Base-by-base conservation (phyloP, 2,329 filamentous ascomycete species). In the Ustilaginoidea virens region DNA sequence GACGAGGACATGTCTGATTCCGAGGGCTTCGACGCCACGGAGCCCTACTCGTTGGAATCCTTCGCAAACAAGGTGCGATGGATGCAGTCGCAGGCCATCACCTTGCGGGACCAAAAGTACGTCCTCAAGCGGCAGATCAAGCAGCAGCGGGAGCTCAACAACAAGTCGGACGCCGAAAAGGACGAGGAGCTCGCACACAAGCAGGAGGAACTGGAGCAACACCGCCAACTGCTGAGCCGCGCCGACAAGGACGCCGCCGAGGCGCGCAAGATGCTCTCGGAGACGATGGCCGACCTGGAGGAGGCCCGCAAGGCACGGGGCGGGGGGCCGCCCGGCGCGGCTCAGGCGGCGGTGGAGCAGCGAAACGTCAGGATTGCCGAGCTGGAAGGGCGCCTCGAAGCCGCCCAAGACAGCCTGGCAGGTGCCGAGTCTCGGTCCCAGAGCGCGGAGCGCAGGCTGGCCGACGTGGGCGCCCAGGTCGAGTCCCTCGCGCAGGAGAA, bases 81-180 rank as follows among this genome's bases (percentile, higher is more conserved):
- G 56, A 59, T 94, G 4, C 82, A 85, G 46, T 63, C 66, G 23
- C 79, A 82, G 33, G 70, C 82, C n/a, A 78, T 75, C 12, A 70
- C 70, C 13, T 60, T 94, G 20, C 76, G 81, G 36, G 81, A 93
- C 42, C 86, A 96, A 48, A 92, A 93, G 48, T 72, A 74, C 27
- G 86, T 93, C 14, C 65, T 96, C 7, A 79, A 87, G 44, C 74
- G 85, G 24, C 86, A 96, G 50, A 87, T 94, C 44, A 87, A 92
- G 56, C 86, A 96, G 49, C 87, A 96, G 54, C 79, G 86, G 33
- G 83, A 92, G 46, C 67, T 94, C 33, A 92, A 92, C 55, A 85
- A 67, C 57, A 86, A 86, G 46, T 85, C 82, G 1, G 83, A 92
- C 39, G 63, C 69, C 13, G 66, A 75, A 35, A 72, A 75, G 44